Evolutionary conservation across 2,329 filamentous ascomycete species (phyloP), one percentile per base, ranked within the genome.

Genomic region (Chaetomium sp.): DNA sequence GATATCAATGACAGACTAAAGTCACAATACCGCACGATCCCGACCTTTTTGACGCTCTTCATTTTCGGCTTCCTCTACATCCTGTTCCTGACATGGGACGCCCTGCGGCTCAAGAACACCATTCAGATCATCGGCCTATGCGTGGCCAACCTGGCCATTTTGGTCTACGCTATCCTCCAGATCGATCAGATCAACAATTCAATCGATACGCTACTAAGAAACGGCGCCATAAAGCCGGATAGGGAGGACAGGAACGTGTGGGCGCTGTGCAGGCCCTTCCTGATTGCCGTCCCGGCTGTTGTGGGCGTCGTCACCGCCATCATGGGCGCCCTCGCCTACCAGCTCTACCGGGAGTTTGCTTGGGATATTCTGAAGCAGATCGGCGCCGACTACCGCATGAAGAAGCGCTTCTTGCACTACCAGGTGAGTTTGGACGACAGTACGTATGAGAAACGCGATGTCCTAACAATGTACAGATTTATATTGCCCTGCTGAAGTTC

Each of bases 301-400:
- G 90, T 98, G 69, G 92, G 87, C 0, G 78, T 96, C 33, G 86
- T 86, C 33, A 94, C 91, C 2, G 69, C 93, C 6, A 74, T 87
- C 60, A 88, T 98, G 83, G 83, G 83, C 16, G 90, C 92, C 67
- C 81, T 93, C 59, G 88, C 94, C 2, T 98, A 93, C 91, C 97
- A 97, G 80, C 84, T 99, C 35, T 98, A 99, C 76, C 93, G 97
- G 74, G 94, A 97, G 77, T 99, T 99, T 78, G 94, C 95, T 12
- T 99, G 95, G 95, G 95, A 95, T 64, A 99, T 99, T 74, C 93
- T 99, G 79, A 99, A 99, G 83, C 93, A 96, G 78, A 99, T 99
- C 75, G 96, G 93, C 74, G 95, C 95, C 59, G 95, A 99, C 81
- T 86, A 97, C 75, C 88, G 93, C 73, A 92, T 99, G 90, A 98